phyloP scores from a whole-genome alignment of 2,329 filamentous ascomycete species.

The Colletotrichum gloeosporioides region DNA sequence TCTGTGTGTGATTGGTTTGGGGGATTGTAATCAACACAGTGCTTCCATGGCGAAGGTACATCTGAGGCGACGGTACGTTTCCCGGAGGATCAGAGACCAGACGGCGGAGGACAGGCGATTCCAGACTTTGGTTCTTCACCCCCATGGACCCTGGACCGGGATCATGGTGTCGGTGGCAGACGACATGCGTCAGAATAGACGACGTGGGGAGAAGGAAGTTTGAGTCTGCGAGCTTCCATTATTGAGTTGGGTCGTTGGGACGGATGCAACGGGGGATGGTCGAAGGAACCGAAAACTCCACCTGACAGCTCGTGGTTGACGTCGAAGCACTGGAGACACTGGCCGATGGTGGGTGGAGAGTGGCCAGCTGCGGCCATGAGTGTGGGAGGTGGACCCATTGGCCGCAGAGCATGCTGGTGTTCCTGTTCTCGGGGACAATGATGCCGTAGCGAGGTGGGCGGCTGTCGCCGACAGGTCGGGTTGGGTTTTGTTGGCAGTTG shows the following conservation, averaged over 20 bases:
- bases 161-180: not conserved
- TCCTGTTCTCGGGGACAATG: not conserved
- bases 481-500: conserved; percentile 3
- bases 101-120: not conserved
- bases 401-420: not conserved
- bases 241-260: not conserved
- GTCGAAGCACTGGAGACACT: not conserved
- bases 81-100: not conserved
- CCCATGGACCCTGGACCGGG: not conserved
- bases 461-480: conserved; percentile 6
- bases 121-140: not conserved
- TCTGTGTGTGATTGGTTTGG: not conserved
- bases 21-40: not conserved
- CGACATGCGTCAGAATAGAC: not conserved
- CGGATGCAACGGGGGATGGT: not conserved
- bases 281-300: conserved; percentile 4
- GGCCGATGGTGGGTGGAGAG: not conserved
- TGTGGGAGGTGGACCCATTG: conserved; percentile 9
- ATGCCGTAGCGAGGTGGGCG: not conserved
- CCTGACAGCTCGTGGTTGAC: conserved; percentile 2
- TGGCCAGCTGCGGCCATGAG: not conserved
- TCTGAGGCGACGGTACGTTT: not conserved
- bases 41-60: not conserved
- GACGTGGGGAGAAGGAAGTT: conserved; percentile 3
- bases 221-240: not conserved